Base-by-base conservation (phyloP, 163 green algal species). In the Scenedesmus sp. region DNA sequence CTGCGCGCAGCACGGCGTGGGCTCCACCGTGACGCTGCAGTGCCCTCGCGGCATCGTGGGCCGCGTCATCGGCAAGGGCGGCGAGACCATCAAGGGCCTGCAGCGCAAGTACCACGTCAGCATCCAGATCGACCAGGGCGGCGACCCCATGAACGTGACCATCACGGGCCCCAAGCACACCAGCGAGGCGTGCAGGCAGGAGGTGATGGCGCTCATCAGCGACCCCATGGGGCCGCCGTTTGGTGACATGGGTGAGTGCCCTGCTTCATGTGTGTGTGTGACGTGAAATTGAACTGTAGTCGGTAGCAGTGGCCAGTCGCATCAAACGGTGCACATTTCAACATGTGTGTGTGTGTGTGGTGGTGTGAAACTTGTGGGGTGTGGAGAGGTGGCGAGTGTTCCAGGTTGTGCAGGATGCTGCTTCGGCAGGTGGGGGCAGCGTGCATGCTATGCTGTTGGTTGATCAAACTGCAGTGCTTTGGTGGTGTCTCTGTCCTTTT, bases 31-130 rank as follows among this genome's bases (percentile, higher is more conserved):
- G 26, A 86, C 92, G 22, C 26, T 99, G 68, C 89, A 96, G 49
- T 98, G 96, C 91, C 97, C 97, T 51, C 98, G 98, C 93, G 81
- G 86, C 42, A 97, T 98, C 86, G 97, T 99, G 30, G 98, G 98
- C 33, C 96, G 97, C 86, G 96, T 99, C 87, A 99, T 99, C 89
- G 98, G 98, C 76, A 98, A 98, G 91, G 95, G 96, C 51, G 98
- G 98, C 9, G 98, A 99, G 91, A 99, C 97, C 12, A 99, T 99
- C 95, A 99, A 99, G 94, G 91, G 95, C 56, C 90, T 98, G 91
- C 96, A 98, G 94, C 96, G 94, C 84, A 91, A 96, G 59, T 98
- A 94, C 85, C 95, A 94, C 76, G 95, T 94, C 35, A 97, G 96
- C 84, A 98, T 99, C 85, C 98, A 99, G 95, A 99, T 99, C 87